phyloP scores from a whole-genome alignment of 2,329 filamentous ascomycete genomes.

The Penicillium aurantiogriseum region DNA sequence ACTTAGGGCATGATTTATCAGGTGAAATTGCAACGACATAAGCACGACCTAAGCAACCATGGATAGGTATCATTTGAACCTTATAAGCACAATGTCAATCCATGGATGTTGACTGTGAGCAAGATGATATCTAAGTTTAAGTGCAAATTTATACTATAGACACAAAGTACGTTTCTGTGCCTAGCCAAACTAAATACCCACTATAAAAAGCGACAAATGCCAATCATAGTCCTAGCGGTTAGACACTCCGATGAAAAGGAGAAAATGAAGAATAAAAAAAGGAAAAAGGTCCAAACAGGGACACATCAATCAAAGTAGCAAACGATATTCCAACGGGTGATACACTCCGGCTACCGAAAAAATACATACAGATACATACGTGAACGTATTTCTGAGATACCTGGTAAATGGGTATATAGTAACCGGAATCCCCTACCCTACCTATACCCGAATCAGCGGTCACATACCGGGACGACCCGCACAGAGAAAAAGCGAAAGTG shows the following conservation, averaged over 20 bases:
- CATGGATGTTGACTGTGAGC: not conserved
- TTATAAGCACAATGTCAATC: too few species aligned
- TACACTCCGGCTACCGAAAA: not conserved
- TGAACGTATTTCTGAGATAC: not conserved
- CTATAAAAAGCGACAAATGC: not conserved
- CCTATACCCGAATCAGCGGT: constrained; percentile 3
- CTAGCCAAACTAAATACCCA: not conserved
- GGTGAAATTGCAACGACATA: not conserved
- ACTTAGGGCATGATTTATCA: not conserved
- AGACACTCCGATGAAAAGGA: not conserved
- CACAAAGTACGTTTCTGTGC: too few species aligned
- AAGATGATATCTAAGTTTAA: not conserved
- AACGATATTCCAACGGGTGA: not conserved
- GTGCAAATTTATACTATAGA: not conserved
- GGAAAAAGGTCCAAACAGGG: not conserved
- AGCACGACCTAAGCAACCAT: not conserved
- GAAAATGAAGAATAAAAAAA: not conserved
- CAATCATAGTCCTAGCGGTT: not conserved
- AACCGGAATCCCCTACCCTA: not conserved
- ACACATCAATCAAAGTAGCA: not conserved
- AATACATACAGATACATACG: not conserved
- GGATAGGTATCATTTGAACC: not conserved
- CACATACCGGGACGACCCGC: constrained; percentile 23
- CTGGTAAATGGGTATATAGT: not conserved
- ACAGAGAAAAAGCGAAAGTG: not conserved